phyloP scores from a whole-genome alignment of 2,329 filamentous ascomycete genomes.

The Diplodia mutila region DNA sequence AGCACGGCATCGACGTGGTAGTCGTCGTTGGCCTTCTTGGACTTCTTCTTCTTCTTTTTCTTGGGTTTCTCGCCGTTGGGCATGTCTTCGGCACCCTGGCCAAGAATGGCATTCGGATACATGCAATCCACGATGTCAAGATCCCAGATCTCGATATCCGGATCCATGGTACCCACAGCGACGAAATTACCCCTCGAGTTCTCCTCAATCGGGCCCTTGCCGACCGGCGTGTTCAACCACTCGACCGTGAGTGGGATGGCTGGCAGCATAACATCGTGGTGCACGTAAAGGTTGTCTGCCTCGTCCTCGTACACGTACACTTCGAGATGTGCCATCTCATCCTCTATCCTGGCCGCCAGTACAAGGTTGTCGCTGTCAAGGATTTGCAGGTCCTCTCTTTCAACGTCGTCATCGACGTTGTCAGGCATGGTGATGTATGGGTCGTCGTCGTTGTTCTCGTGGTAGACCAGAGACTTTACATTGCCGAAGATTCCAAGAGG shows the following conservation, averaged over 20 bases:
- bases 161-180: constrained; percentile 94
- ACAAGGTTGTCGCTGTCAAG: constrained; percentile 91
- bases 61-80: constrained; percentile 64
- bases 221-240: constrained; percentile 92
- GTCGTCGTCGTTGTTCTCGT: constrained; percentile 91
- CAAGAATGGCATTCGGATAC: constrained; percentile 96
- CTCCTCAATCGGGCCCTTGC: constrained; percentile 65
- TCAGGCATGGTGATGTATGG: constrained; percentile 90
- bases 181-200: constrained; percentile 84
- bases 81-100: constrained; percentile 61
- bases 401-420: constrained; percentile 77
- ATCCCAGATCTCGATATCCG: constrained; percentile 98
- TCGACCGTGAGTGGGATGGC: constrained; percentile 94
- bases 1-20: constrained; percentile 96
- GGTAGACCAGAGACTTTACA: constrained; percentile 89
- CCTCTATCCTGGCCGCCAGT: constrained; percentile 90
- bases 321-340: constrained; percentile 94
- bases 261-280: constrained; percentile 99
- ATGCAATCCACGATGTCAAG: constrained; percentile 95
- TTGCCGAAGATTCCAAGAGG: constrained; percentile 94
- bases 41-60: constrained; percentile 91
- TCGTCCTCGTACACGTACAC: constrained; percentile 97
- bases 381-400: constrained; percentile 91
- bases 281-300: constrained; percentile 95
- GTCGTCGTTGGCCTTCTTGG: constrained; percentile 82